Percentiles rank a stretch among this genome's conserved stretches.
Evolutionary conservation across 345 rosid genomes (phyloP).

Genomic region (Schrenkiella parvula): DNA sequence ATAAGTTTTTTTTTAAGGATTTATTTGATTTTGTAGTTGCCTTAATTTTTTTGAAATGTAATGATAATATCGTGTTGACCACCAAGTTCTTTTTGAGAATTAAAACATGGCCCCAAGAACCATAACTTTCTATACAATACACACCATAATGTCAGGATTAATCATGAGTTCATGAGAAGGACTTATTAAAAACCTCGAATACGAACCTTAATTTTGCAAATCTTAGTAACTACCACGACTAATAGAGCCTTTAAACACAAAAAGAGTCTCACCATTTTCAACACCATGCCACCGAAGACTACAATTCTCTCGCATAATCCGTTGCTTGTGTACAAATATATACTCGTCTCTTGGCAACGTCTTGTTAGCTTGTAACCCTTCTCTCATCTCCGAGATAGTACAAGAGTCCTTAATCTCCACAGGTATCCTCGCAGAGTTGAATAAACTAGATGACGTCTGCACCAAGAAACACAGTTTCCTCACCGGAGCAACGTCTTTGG

Average conservation of each 20-base stretch:
- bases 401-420: slow-evolving; percentile 58
- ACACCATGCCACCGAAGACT: slow-evolving; percentile 83
- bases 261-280: slow-evolving; percentile 62
- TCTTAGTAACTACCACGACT: slow-evolving; percentile 27
- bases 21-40: not conserved
- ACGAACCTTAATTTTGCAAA: not conserved
- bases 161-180: not conserved
- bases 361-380: slow-evolving; percentile 42
- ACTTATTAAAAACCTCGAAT: not conserved
- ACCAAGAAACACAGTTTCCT: slow-evolving; percentile 48
- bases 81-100: no score
- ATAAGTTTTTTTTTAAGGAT: not conserved
- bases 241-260: slow-evolving; percentile 70
- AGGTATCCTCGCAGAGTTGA: slow-evolving; percentile 63
- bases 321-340: slow-evolving; percentile 75
- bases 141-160: not conserved
- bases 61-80: not conserved
- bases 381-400: slow-evolving; percentile 55
- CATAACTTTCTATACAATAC: not conserved
- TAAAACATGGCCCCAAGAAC: no score
- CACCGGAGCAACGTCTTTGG: slow-evolving; percentile 40
- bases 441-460: slow-evolving; percentile 70
- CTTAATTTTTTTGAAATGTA: not conserved
- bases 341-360: slow-evolving; percentile 67
- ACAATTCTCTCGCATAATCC: slow-evolving; percentile 71